Conservation (phyloP, 495 filamentous ascomycete species). For the Venustampulla echinocandica region DNA sequence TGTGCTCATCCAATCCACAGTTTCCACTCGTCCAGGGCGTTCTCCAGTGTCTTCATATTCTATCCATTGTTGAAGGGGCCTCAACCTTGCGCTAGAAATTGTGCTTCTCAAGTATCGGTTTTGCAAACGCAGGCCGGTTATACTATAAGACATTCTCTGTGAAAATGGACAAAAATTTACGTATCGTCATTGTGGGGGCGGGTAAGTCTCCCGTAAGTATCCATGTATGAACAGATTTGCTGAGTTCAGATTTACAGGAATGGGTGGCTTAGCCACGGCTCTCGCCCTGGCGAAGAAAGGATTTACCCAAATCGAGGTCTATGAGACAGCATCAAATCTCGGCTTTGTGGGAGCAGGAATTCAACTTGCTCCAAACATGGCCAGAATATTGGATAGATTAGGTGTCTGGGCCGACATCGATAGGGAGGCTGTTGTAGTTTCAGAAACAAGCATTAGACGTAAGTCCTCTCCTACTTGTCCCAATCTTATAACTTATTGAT, state of each 20-base stretch:
- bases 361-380: constrained; percentile 74
- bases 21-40: no score
- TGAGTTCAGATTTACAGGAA: constrained; percentile 39
- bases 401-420: constrained; percentile 63
- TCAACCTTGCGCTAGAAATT: no score
- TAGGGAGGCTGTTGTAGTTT: constrained; percentile 45
- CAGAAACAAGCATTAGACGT: constrained; percentile 26
- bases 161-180: constrained; percentile 17
- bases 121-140: no score
- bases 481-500: constrained; percentile 9
- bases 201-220: constrained; percentile 1
- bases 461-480: not conserved
- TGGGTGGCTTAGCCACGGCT: constrained; percentile 67
- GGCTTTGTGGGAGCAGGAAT: constrained; percentile 80
- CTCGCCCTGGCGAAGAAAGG: constrained; percentile 66
- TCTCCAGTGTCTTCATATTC: no score
- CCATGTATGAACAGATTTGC: not conserved
- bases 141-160: no score
- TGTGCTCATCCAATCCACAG: no score
- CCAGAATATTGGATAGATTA: constrained; percentile 59
- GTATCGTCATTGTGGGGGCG: constrained; percentile 12
- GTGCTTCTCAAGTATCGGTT: no score
- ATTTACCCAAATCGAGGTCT: constrained; percentile 64
- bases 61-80: no score
- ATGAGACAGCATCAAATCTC: constrained; percentile 61